Conservation (phyloP, 768 basidiomycete species). For the Tylopilus rubrobrunneus region DNA sequence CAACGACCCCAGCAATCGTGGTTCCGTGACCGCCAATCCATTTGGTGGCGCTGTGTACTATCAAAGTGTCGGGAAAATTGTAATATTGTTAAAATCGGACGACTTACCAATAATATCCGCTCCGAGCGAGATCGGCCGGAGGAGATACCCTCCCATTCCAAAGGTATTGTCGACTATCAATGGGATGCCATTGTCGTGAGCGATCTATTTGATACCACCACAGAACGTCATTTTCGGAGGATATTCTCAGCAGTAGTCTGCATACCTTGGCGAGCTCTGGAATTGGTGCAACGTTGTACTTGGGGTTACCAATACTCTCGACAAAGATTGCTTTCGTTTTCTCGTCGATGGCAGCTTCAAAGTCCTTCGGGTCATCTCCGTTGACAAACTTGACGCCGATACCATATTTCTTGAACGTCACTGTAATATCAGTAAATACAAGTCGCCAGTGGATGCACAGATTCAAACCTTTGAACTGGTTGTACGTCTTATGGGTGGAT, state of each 20-base stretch:
- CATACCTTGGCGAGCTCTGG: conserved; percentile 51
- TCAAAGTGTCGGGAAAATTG: not conserved
- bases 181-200: conserved; percentile 57
- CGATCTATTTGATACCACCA: conserved; percentile 36
- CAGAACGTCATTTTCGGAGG: not conserved
- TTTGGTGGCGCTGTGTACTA: conserved; percentile 58
- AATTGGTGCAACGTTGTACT: conserved; percentile 53
- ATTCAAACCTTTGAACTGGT: conserved; percentile 54
- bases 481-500: conserved; percentile 44
- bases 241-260: too few species aligned
- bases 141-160: conserved; percentile 56
- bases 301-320: conserved; percentile 62
- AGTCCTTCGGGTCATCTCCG: conserved; percentile 42
- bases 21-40: conserved; percentile 72
- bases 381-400: conserved; percentile 54
- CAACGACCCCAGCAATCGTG: conserved; percentile 58
- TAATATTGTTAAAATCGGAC: not conserved
- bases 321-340: conserved; percentile 58
- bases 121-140: conserved; percentile 52
- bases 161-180: conserved; percentile 67
- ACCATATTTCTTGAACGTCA: conserved; percentile 51
- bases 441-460: not conserved
- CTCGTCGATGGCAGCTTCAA: conserved; percentile 52
- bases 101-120: conserved; percentile 49
- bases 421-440: conserved; percentile 22